phyloP scores from a whole-genome alignment of 2,329 filamentous ascomycete species.

The Arthrocladium fulminans region DNA sequence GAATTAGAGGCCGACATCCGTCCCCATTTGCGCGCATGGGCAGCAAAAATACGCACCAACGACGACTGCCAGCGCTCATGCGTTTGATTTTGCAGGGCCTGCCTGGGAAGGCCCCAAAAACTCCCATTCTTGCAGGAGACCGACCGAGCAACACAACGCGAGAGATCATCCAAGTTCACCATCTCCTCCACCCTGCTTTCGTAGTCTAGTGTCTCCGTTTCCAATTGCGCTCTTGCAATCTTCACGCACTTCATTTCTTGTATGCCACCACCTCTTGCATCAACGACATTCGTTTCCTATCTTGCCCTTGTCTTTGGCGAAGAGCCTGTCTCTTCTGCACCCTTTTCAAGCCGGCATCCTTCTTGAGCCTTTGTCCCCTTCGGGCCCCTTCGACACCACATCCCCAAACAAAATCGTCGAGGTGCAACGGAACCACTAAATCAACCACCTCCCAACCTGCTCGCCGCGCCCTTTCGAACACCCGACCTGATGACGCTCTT shows the following conservation, averaged over 20 bases:
- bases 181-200: slow-evolving; percentile 3
- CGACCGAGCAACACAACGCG: not conserved
- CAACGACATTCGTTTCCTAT: slow-evolving; percentile 9
- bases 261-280: slow-evolving; percentile 6
- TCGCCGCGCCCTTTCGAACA: not conserved
- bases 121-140: slow-evolving; percentile 4
- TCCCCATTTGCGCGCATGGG: not conserved
- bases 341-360: not conserved
- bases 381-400: not conserved
- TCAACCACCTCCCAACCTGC: not conserved
- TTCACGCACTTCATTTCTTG: not conserved
- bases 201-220: slow-evolving; percentile 7
- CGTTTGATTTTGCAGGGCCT: not conserved
- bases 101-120: slow-evolving; percentile 3
- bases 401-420: slow-evolving; percentile 1
- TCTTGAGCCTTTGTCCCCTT: not conserved
- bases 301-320: not conserved
- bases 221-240: slow-evolving; percentile 6
- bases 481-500: slow-evolving; percentile 5
- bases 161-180: slow-evolving; percentile 6
- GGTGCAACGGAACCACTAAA: not conserved
- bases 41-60: not conserved
- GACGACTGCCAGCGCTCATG: not conserved
- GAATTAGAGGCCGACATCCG: slow-evolving; percentile 7
- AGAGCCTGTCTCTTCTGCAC: not conserved